Evolutionary conservation across 2,329 filamentous ascomycete species (phyloP).

Genomic region (Aspergillus sp.): DNA sequence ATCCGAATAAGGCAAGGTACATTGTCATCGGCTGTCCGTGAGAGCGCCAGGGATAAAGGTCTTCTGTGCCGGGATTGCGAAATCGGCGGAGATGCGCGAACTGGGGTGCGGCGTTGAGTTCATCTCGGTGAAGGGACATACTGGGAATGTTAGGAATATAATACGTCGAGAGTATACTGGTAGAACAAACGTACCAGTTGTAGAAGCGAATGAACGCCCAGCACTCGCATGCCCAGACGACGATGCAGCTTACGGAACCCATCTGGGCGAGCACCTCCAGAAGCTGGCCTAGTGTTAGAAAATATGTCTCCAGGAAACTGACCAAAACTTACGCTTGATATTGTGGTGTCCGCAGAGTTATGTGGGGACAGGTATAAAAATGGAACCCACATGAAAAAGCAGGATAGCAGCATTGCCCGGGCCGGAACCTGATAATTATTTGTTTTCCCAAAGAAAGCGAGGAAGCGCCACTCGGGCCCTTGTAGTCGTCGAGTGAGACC

Average conservation of each 20-base stretch:
- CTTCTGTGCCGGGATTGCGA: neutral
- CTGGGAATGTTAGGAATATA: neutral
- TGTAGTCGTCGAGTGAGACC: slow-evolving; percentile 23
- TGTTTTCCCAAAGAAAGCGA: slow-evolving; percentile 28
- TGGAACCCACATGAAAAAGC: slow-evolving; percentile 45
- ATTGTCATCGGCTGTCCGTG: slow-evolving; percentile 41
- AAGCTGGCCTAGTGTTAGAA: slow-evolving; percentile 29
- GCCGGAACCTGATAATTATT: slow-evolving; percentile 34
- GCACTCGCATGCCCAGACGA: slow-evolving; percentile 46
- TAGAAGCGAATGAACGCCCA: slow-evolving; percentile 44
- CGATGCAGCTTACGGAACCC: slow-evolving; percentile 32
- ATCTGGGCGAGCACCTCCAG: slow-evolving; percentile 42
- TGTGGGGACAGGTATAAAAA: slow-evolving; percentile 36
- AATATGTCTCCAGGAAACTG: neutral
- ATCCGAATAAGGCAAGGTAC: slow-evolving; percentile 36
- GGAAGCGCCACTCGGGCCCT: slow-evolving; percentile 15
- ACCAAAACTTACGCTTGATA: slow-evolving; percentile 10
- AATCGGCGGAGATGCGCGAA: slow-evolving; percentile 15
- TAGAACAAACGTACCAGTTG: slow-evolving; percentile 26
- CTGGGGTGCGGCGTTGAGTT: slow-evolving; percentile 8
- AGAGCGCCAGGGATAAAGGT: slow-evolving; percentile 42
- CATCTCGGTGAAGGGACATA: slow-evolving; percentile 7
- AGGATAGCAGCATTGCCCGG: slow-evolving; percentile 41
- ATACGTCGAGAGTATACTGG: too few relatives aligned
- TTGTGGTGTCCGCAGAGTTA: slow-evolving; percentile 13